Evolutionary conservation across 805 yeast genomes (phyloP), one percentile per base, ranked within the genome.

Genomic region (Naumovozyma baii): DNA sequence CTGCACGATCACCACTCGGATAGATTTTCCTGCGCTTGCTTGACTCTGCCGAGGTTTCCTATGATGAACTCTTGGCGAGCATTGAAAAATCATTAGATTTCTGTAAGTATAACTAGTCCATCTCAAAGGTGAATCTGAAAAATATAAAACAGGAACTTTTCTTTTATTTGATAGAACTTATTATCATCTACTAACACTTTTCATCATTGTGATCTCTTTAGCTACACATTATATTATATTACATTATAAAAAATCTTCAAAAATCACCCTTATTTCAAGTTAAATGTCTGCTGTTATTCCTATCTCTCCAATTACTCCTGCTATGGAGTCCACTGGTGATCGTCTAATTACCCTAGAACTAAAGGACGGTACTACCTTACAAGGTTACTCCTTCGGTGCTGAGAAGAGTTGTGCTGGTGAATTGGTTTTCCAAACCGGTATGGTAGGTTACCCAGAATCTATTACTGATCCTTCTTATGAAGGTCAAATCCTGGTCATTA

Each of bases 361-460:
- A 52, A 82, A 83, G 54, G 87, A 84, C 62, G 96, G 96, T 51
- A 64, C 78, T 47, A 76, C 80, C 42, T 73, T 90, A 53, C 92
- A 86, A 67, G 98, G 98, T 67, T 86, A 83, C 69, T 90, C 97
- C 16, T 92, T 92, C 57, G 98, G 98, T 72, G 95, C 97, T 40
- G 80, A 80, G 46, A 76, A 72, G 44, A 63, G 95, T 18, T 77
- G 79, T 41, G 94, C 97, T 41, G 98, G 98, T 74, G 98, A 92
- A 69, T 77, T 94, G 55, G 98, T 92, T 45, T 92, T 92, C 78
- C 97, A 94, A 68, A 92, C 98, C 47, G 97, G 98, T 71, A 88
- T 92, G 96, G 97, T 92, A 52, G 98, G 98, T 46, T 92, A 92
- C 64, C 98, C 97, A 32, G 98, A 92, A 67, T 80, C 96, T 39